These are phyloP conservation scores for Metschnikowia hibisci DNA, from an alignment of 805 yeast genomes.

Conservation along the genomic window DNA sequence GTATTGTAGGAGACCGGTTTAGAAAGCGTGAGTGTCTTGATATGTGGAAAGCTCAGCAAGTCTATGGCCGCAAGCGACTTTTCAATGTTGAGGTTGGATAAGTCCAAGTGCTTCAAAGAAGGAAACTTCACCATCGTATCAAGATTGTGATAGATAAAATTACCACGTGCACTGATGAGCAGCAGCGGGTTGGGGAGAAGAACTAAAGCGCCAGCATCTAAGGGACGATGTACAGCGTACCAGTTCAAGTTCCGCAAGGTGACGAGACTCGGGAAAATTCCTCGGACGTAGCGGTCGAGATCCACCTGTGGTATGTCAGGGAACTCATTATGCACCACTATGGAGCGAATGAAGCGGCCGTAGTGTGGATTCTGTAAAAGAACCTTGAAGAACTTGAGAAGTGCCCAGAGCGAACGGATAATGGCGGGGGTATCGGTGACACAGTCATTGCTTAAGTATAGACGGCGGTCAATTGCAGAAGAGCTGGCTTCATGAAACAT, in stretches of 20 bases:
- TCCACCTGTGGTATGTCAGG: conserved; percentile 17
- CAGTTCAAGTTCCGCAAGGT: conserved; percentile 11
- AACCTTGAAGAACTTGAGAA: conserved; percentile 13
- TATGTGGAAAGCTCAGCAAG: conserved; percentile 4
- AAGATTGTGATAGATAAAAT: conserved; percentile 5
- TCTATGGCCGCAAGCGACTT: conserved; percentile 3
- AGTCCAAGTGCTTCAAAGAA: conserved; percentile 9
- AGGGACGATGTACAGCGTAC: conserved; percentile 10
- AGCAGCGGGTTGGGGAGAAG: conserved; percentile 9
- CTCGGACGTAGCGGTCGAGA: conserved; percentile 4
- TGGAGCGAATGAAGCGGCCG: conserved; percentile 5
- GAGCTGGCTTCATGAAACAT: conserved; percentile 5
- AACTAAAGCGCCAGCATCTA: conserved; percentile 8
- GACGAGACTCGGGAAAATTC: conserved; percentile 8
- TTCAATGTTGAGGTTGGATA: conserved; percentile 9
- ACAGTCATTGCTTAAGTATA: not conserved
- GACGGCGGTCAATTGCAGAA: not conserved
- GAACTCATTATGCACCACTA: conserved; percentile 9
- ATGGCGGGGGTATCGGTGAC: conserved; percentile 8
- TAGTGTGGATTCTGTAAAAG: conserved; percentile 8
- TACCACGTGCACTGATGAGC: conserved; percentile 12
- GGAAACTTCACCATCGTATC: not conserved
- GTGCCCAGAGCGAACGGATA: conserved; percentile 16
- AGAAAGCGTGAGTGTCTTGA: conserved; percentile 10
- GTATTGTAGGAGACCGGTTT: not conserved